Base-by-base conservation (phyloP, 371 early-diverging fungal species). In the Mortierella sp. region DNA sequence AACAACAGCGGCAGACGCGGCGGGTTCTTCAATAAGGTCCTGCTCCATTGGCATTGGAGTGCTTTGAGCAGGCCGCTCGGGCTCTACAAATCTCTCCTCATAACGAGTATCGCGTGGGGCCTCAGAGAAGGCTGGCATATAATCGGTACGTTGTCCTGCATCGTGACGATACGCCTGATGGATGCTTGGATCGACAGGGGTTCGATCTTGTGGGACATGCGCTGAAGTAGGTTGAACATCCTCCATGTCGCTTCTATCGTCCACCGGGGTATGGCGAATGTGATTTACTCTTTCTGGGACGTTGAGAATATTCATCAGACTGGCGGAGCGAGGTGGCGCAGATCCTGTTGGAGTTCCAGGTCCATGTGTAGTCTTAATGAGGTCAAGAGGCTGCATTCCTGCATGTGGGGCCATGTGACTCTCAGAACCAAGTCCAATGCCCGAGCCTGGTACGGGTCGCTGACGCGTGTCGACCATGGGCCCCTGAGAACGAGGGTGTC, bases 221-320 rank as follows among this genome's bases (percentile, higher is more conserved):
- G 35, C 41, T 71, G 70, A 56, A 68, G 27, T 68, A 24, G 75
- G 75, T 4, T 27, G 54, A 27, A 58, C 43, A 38, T 70, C n/a
- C 16, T 70, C 35, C 35, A 58, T 32, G 0, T 79, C 77, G 2
- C 70, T 74, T 32, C 58, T 71, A 32, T 75, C 78, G 5, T 80
- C 75, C 3, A 44, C 55, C 27, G 70, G 72, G 11, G 77, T 60
- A 27, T 58, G 68, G 7, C 80, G 78, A 10, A 49, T 48, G 27
- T 56, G 51, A 44, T 16, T 51, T 27, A 80, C 84, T 35, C 71
- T 41, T n/a, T 84, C 84, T 24, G 65, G 60, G 29, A 48, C 63
- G 16, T 84, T 84, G 55, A 84, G 76, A 32, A 84, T 77, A 44
- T 80, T 78, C 55, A 77, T 78, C n/a, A 84, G n/a, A 35, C 84